Evolutionary conservation across 306 rosid species (phyloP), one percentile per base, ranked within the genome.

Genomic region (Trifolium subterraneum): DNA sequence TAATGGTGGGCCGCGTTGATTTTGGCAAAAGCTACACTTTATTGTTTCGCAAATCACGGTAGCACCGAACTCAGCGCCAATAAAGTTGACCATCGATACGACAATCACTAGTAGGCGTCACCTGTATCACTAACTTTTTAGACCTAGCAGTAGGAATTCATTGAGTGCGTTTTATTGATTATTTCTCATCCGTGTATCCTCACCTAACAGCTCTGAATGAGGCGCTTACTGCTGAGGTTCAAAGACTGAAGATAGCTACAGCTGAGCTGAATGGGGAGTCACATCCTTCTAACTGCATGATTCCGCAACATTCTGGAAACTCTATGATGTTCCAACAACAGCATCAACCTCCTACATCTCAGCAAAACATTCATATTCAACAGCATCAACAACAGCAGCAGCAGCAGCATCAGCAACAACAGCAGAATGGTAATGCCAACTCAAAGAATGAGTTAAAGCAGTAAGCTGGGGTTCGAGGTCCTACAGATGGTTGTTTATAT

Each of bases 171-270:
- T 52, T 31, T 36, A 42, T 47, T 67, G 61, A 84, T 80, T 44
- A 74, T 31, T 61, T 39, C 22, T 69, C 55, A 36, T 56, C 38
- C 61, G 31, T 77, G 35, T 79, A 70, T 48, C 71, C 44, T 75
- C 74, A 33, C 81, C 9, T 71, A 77, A 70, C 86, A 93, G 97
- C 98, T 80, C 84, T 93, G 69, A 91, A 91, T 18, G 98, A 91
- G 80, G 96, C 98, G 20, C 80, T 93, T 48, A 93, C 96, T 6
- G 77, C 92, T n/a, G 98, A 93, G 82, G 98, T 93, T 74, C 98
- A 89, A 82, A 85, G 96, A 71, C 86, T 91, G 70, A 93, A 93
- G 84, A 33, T 93, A 27, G 93, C 97, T 36, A 88, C 93, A 3
- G 74, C 92, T 7, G 97, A 91, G 72, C 23, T 91, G 70, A 83